Evolutionary conservation across 2,329 filamentous ascomycete species (phyloP).

Genomic region (Myriangium duriaei): DNA sequence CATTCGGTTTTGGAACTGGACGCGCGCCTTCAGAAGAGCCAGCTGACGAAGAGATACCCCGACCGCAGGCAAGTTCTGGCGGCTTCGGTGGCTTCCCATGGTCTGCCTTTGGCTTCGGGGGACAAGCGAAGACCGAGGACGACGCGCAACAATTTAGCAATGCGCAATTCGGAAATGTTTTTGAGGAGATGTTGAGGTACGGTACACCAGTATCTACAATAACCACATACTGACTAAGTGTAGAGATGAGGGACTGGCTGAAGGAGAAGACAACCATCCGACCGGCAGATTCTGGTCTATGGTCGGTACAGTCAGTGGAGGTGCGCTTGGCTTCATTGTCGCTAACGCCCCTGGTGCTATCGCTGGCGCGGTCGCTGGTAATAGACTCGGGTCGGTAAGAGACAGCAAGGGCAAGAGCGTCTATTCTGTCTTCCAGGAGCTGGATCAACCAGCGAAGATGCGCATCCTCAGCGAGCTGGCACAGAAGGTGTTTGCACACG

Average conservation of each 20-base stretch:
- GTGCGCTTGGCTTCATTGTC: slow-evolving; percentile 85
- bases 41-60: slow-evolving; percentile 40
- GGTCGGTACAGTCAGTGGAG: slow-evolving; percentile 74
- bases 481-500: slow-evolving; percentile 72
- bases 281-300: slow-evolving; percentile 77
- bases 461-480: slow-evolving; percentile 74
- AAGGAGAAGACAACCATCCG: slow-evolving; percentile 46
- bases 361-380: slow-evolving; percentile 84
- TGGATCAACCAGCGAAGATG: slow-evolving; percentile 72
- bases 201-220: neutral
- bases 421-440: slow-evolving; percentile 78
- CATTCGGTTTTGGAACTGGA: slow-evolving; percentile 37
- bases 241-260: slow-evolving; percentile 52
- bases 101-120: slow-evolving; percentile 55
- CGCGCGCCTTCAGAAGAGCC: slow-evolving; percentile 29
- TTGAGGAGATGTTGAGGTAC: slow-evolving; percentile 38
- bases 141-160: slow-evolving; percentile 42
- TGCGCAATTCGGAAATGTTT: slow-evolving; percentile 68
- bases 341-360: slow-evolving; percentile 82
- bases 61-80: slow-evolving; percentile 16
- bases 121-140: slow-evolving; percentile 33
- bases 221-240: neutral
- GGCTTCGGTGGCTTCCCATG: slow-evolving; percentile 54
- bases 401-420: slow-evolving; percentile 93
- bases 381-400: slow-evolving; percentile 75